These are phyloP conservation scores for Botrytis medusae DNA, from an alignment of 2,329 filamentous ascomycete species.

Conservation along the genomic window DNA sequence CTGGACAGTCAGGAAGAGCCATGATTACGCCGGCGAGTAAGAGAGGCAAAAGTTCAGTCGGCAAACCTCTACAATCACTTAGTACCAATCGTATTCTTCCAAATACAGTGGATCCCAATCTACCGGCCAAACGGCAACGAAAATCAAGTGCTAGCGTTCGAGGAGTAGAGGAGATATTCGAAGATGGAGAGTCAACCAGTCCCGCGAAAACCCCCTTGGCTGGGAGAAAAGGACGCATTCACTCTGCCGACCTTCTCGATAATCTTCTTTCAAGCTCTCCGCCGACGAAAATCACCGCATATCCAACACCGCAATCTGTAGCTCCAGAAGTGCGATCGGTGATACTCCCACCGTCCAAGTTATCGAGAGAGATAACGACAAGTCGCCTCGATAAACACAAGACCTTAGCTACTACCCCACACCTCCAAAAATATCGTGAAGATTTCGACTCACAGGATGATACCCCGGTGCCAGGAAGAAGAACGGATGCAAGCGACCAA, in stretches of 20 bases:
- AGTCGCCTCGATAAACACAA: neutral
- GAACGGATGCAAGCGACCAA: neutral
- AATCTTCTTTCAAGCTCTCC: conserved; percentile 26
- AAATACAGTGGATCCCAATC: conserved; percentile 27
- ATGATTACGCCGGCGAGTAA: conserved; percentile 21
- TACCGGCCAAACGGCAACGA: conserved; percentile 27
- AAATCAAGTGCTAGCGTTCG: conserved; percentile 23
- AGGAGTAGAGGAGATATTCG: conserved; percentile 28
- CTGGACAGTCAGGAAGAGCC: neutral
- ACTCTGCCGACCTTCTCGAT: conserved; percentile 18
- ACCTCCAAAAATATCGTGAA: neutral
- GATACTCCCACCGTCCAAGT: neutral
- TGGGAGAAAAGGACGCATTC: neutral
- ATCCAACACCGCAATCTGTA: conserved; percentile 1
- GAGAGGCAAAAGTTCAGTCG: conserved; percentile 7
- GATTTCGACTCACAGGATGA: neutral
- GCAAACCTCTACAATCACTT: conserved; percentile 31
- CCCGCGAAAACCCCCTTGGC: neutral
- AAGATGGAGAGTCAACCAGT: conserved; percentile 31
- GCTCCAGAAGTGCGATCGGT: conserved; percentile 4
- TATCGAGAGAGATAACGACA: neutral
- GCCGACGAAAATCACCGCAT: neutral
- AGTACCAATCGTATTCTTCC: conserved; percentile 37
- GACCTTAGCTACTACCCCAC: neutral
- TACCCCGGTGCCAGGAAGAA: neutral